phyloP scores from a whole-genome alignment of 352 stramenopile species.

The Phytophthora colocasiae region DNA sequence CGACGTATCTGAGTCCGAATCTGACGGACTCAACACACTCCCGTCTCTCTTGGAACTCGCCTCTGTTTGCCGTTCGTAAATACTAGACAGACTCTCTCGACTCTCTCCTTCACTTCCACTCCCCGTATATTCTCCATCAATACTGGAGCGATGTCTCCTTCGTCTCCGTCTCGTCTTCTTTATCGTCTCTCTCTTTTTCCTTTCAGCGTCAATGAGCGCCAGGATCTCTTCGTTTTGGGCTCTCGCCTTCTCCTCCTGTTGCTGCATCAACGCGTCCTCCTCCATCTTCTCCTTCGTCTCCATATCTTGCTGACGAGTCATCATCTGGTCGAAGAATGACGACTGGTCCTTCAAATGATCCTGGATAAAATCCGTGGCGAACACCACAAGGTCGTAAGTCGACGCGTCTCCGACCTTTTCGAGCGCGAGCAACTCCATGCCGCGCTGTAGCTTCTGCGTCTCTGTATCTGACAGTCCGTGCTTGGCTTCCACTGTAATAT shows the following conservation, averaged over 20 bases:
- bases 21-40: constrained; percentile 39
- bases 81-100: constrained; percentile 40
- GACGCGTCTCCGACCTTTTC: constrained; percentile 81
- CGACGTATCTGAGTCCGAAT: constrained; percentile 54
- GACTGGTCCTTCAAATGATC: constrained; percentile 85
- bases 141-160: constrained; percentile 63
- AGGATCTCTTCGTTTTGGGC: constrained; percentile 81
- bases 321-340: constrained; percentile 91
- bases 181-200: constrained; percentile 67
- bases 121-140: constrained; percentile 51
- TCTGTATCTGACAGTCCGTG: constrained; percentile 79
- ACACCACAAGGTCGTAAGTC: constrained; percentile 86
- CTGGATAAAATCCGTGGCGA: constrained; percentile 83
- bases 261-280: constrained; percentile 56
- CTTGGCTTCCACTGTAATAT: constrained; percentile 72
- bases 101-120: constrained; percentile 44
- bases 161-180: constrained; percentile 61
- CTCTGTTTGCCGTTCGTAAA: constrained; percentile 46
- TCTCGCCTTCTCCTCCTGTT: constrained; percentile 67
- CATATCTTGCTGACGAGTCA: constrained; percentile 76
- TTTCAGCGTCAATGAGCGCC: constrained; percentile 80
- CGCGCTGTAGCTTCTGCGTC: constrained; percentile 55
- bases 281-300: constrained; percentile 70
- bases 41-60: constrained; percentile 26
- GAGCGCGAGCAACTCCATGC: constrained; percentile 63